Conservation (phyloP, 208 protist species). For the Acanthamoeba healyi region DNA sequence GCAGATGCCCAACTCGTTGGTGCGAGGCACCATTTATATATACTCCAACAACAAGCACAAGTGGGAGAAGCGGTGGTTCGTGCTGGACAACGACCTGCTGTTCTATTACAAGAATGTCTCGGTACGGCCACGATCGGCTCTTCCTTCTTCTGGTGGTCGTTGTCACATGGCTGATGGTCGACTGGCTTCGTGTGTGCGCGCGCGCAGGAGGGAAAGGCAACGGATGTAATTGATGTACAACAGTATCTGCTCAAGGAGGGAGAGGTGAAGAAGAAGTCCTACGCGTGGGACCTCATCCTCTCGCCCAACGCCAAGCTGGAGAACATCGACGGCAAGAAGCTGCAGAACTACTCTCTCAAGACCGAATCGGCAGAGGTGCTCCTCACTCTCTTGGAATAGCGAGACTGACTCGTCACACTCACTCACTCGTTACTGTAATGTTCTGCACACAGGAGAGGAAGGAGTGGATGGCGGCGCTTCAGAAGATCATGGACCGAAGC, state of each 20-base stretch:
- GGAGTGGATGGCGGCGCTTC: slow-evolving; percentile 24
- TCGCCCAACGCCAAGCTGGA: slow-evolving; percentile 55
- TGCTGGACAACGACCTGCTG: slow-evolving; percentile 27
- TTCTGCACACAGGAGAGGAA: neutral
- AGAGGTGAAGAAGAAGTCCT: slow-evolving; percentile 62
- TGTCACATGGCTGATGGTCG: too few species aligned
- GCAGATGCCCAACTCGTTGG: neutral
- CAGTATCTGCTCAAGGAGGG: slow-evolving; percentile 59
- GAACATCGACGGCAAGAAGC: neutral
- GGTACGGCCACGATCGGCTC: neutral
- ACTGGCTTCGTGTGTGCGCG: too few species aligned
- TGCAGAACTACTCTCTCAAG: slow-evolving; percentile 62
- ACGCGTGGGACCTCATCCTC: slow-evolving; percentile 66
- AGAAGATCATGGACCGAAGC: slow-evolving; percentile 39
- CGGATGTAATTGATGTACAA: slow-evolving; percentile 46
- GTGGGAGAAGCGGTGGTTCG: slow-evolving; percentile 69
- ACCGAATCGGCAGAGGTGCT: neutral
- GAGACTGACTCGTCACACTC: neutral
- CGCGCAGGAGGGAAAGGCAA: slow-evolving; percentile 7
- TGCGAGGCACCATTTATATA: neutral
- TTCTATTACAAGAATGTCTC: slow-evolving; percentile 55
- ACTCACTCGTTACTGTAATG: neutral
- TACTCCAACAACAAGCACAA: slow-evolving; percentile 64
- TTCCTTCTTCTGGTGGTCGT: too few species aligned
- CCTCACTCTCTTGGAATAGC: neutral